Evolutionary conservation across 2,329 filamentous ascomycete species (phyloP), one percentile per base, ranked within the genome.

Genomic region (Clonostachys rosea): DNA sequence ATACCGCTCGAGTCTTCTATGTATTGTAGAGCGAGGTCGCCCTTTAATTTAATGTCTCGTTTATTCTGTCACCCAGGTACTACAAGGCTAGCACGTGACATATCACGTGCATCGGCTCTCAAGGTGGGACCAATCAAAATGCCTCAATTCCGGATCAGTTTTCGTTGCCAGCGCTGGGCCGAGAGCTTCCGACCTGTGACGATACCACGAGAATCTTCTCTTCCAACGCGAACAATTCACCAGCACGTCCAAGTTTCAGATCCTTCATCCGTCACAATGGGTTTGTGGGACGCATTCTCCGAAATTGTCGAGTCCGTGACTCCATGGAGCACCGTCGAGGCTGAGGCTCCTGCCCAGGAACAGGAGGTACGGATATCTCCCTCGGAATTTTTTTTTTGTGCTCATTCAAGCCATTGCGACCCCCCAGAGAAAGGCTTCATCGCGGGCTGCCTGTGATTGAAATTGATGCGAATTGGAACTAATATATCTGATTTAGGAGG

Each of bases 281-380:
- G 79, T 73, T 75, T 85, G 71, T 84, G 81, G 78, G 80, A 84
- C 67, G 70, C 76, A 56, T 75, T 83, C 61, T 75, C 73, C 62
- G 82, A 85, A 64, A 71, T 86, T 63, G 70, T 83, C 62, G 79
- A 84, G 70, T 81, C 81, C 53, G 81, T 78, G 56, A 74, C 76
- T 70, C 82, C 82, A 64, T 86, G 82, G 82, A 74, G 71, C 65
- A 76, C 76, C 56, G 81, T 75, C 56, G 78, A 85, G 66, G 82
- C 82, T 56, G 82, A 86, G 70, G 81, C 81, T 76, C 74, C 82
- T 75, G 43, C 83, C 76, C 73, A 82, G 81, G 73, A 80, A 39
- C 24, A 30, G 24, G 24, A 30, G 24, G 24, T 30, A 30, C 24
- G 24, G 24, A 30, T 30, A 30, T 30, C 24, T 30, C 24, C 3